Evolutionary conservation across 352 stramenopile species (phyloP).

Genomic region (Phytophthora sojae): DNA sequence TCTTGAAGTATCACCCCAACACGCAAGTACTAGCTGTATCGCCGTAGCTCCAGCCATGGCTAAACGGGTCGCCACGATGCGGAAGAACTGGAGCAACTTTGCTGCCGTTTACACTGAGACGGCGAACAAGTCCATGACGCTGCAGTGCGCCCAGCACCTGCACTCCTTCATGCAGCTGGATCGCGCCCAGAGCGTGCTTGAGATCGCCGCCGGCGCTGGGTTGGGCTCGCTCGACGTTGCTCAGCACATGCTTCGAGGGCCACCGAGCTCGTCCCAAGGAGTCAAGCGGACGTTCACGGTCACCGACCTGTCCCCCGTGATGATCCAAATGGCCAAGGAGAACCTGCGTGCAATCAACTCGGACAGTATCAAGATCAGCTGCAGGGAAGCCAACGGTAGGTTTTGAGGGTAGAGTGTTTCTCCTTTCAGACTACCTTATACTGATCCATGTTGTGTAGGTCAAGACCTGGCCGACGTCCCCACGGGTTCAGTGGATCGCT

Average conservation of each 20-base stretch:
- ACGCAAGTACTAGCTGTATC: too few species aligned
- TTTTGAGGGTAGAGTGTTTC: too few species aligned
- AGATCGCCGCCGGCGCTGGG: conserved; percentile 57
- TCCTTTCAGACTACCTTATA: not conserved
- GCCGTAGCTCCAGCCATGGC: too few species aligned
- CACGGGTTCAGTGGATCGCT: conserved; percentile 47
- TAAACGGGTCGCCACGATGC: not conserved
- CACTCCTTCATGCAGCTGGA: conserved; percentile 65
- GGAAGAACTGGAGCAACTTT: not conserved
- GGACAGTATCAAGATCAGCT: too few species aligned
- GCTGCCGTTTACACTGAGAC: conserved; percentile 39
- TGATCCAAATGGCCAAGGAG: conserved; percentile 46
- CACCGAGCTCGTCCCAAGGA: too few species aligned
- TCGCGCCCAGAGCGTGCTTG: conserved; percentile 44
- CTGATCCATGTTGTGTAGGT: conserved; percentile 13
- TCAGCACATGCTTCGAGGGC: too few species aligned
- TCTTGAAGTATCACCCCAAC: too few species aligned
- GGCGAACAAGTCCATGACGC: conserved; percentile 56
- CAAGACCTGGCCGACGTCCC: conserved; percentile 41
- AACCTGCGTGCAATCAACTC: conserved; percentile 22
- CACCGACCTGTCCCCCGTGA: conserved; percentile 53
- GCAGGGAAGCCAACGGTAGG: too few species aligned
- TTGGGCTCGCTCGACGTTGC: conserved; percentile 51
- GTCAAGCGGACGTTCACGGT: conserved; percentile 42
- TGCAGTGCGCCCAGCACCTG: too few species aligned